A percentile compares a stretch with the other conserved stretches of the same genome.
phyloP scores from a whole-genome alignment of 78 protist species.

The Reticulomyxa filosa region DNA sequence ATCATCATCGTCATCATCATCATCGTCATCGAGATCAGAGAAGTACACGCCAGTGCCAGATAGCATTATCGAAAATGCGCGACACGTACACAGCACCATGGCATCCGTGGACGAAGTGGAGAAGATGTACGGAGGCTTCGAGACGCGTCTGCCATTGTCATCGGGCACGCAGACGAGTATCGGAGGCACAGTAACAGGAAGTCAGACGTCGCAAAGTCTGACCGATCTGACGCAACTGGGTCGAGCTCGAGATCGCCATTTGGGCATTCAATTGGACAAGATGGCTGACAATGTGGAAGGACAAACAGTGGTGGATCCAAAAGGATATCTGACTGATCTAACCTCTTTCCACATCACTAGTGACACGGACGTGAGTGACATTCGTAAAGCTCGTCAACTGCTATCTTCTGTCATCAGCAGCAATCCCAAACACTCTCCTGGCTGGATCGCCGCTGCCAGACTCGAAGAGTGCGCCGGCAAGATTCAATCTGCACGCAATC shows the following conservation, averaged over 20 bases:
- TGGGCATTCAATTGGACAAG: slow-evolving; percentile 32
- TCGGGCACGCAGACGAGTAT: too few species aligned
- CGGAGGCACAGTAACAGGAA: too few species aligned
- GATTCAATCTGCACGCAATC: slow-evolving; percentile 41
- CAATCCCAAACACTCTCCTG: slow-evolving; percentile 37
- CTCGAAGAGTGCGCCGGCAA: slow-evolving; percentile 67
- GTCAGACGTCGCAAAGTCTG: slow-evolving; percentile 15
- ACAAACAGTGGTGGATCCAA: slow-evolving; percentile 75
- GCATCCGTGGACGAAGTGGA: neutral
- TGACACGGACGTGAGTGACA: slow-evolving; percentile 31
- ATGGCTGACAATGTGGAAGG: slow-evolving; percentile 61
- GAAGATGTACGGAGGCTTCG: neutral
- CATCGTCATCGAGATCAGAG: neutral
- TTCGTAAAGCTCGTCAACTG: slow-evolving; percentile 57
- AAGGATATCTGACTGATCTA: slow-evolving; percentile 48
- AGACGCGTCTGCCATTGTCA: too few species aligned
- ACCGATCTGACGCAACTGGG: slow-evolving; percentile 57
- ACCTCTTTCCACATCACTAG: neutral
- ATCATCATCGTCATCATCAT: too few species aligned
- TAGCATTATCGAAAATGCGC: slow-evolving; percentile 14
- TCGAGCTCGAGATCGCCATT: slow-evolving; percentile 37
- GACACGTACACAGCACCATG: neutral
- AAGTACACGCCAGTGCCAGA: slow-evolving; percentile 20
- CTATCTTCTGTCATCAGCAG: slow-evolving; percentile 35
- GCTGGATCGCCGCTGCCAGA: slow-evolving; percentile 78